Conservation (phyloP, 2,329 filamentous ascomycete genomes). For the Monilinia aucupariae region DNA sequence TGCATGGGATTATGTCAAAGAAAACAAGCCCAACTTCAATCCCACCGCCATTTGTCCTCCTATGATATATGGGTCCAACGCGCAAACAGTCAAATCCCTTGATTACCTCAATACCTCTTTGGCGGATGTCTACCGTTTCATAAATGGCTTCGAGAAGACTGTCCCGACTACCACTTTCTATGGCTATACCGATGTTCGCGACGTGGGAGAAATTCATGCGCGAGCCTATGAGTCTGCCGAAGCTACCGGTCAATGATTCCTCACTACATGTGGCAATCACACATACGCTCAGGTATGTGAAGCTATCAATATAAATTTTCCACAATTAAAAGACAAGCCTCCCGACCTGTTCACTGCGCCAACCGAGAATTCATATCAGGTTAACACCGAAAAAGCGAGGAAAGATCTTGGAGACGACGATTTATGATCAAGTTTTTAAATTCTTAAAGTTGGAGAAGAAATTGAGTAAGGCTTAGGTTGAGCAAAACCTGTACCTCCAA, state of each 20-base stretch:
- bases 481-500: not conserved
- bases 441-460: constrained; percentile 28
- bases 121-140: constrained; percentile 57
- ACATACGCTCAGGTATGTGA: constrained; percentile 54
- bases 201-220: constrained; percentile 58
- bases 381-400: constrained; percentile 27
- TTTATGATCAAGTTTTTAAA: constrained; percentile 27
- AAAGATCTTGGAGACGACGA: constrained; percentile 26
- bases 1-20: constrained; percentile 55
- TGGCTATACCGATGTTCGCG: constrained; percentile 52
- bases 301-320: constrained; percentile 49
- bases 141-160: constrained; percentile 53
- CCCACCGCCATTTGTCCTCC: constrained; percentile 57
- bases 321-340: constrained; percentile 44
- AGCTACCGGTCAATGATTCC: constrained; percentile 56
- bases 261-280: constrained; percentile 53
- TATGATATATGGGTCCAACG: constrained; percentile 55
- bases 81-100: constrained; percentile 54
- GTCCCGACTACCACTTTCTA: constrained; percentile 45
- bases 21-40: constrained; percentile 49
- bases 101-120: constrained; percentile 66
- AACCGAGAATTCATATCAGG: constrained; percentile 22
- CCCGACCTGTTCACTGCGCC: constrained; percentile 36
- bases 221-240: constrained; percentile 49
- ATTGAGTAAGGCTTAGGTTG: constrained; percentile 12